A percentile compares a stretch with the other conserved stretches of the same genome.
Conservation (phyloP, 495 filamentous ascomycete genomes). For the Penicillium taxi region DNA sequence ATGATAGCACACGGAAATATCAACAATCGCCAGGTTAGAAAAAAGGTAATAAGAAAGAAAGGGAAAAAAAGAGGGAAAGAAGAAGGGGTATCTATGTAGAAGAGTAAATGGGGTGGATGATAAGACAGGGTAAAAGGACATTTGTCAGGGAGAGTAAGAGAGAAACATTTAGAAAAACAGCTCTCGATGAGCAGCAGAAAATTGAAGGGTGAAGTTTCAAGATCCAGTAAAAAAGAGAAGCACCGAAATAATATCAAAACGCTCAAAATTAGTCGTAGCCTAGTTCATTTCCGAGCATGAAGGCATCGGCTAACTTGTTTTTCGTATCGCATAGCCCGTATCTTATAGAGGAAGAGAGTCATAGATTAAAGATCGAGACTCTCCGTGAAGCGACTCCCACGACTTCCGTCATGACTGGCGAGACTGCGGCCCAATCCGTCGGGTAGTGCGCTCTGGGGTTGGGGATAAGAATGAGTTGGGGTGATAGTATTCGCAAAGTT, state of each 20-base stretch:
- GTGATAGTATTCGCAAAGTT: conserved; percentile 17
- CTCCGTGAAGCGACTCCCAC: conserved; percentile 50
- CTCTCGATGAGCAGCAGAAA: neutral
- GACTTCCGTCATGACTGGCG: conserved; percentile 47
- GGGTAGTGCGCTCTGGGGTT: conserved; percentile 21
- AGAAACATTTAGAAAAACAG: conserved; percentile 2
- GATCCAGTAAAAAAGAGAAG: neutral
- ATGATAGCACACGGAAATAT: neutral
- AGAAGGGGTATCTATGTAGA: conserved; percentile 14
- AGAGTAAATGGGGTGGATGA: no score
- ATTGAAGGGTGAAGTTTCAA: neutral
- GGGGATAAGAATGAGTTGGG: conserved; percentile 17
- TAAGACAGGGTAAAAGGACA: conserved; percentile 4
- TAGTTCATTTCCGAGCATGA: neutral
- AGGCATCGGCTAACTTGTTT: no score
- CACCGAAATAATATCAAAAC: neutral
- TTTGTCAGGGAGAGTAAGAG: no score
- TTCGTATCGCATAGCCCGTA: conserved; percentile 22
- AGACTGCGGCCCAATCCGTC: conserved; percentile 48
- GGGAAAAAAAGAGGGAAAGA: conserved; percentile 2
- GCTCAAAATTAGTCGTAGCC: neutral
- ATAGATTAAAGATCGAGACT: conserved; percentile 21
- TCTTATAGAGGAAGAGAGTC: conserved; percentile 1
- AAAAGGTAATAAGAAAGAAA: conserved; percentile 1
- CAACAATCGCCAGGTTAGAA: neutral